Evolutionary conservation across 2,329 filamentous ascomycete genomes (phyloP).

Genomic region (Hypoxylon sp.): DNA sequence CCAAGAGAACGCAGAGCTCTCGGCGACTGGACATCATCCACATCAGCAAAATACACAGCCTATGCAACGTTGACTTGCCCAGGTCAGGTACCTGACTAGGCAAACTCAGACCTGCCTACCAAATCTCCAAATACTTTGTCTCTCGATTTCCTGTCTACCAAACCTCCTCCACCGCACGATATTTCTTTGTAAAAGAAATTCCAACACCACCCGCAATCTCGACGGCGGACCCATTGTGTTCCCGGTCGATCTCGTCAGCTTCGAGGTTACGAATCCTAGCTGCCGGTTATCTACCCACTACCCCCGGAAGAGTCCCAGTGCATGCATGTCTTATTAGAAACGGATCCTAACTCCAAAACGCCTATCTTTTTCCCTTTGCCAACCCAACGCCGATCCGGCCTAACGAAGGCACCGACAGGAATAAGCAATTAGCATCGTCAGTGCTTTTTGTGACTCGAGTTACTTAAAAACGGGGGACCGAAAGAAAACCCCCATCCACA

Average conservation of each 20-base stretch:
- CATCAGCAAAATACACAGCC: slow-evolving; percentile 42
- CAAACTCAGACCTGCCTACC: slow-evolving; percentile 25
- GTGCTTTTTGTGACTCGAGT: slow-evolving; percentile 24
- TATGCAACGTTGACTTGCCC: slow-evolving; percentile 45
- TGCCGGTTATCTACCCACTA: slow-evolving; percentile 19
- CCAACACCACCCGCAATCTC: slow-evolving; percentile 9
- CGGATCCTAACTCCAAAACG: slow-evolving; percentile 35
- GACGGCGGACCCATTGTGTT: slow-evolving; percentile 20
- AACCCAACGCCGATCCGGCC: slow-evolving; percentile 41
- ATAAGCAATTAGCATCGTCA: slow-evolving; percentile 41
- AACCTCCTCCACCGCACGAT: slow-evolving; percentile 35
- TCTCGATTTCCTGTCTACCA: slow-evolving; percentile 26
- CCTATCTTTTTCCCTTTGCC: slow-evolving; percentile 36
- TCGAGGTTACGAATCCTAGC: slow-evolving; percentile 13
- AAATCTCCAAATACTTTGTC: slow-evolving; percentile 32
- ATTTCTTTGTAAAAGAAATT: slow-evolving; percentile 31
- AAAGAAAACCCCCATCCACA: slow-evolving; percentile 30
- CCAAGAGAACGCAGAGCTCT: slow-evolving; percentile 32
- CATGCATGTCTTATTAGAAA: slow-evolving; percentile 40
- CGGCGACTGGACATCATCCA: slow-evolving; percentile 42
- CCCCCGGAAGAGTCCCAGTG: slow-evolving; percentile 20
- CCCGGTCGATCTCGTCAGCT: slow-evolving; percentile 9
- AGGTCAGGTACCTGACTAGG: slow-evolving; percentile 40
- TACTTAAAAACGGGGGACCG: slow-evolving; percentile 14
- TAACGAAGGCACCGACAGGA: slow-evolving; percentile 35